Conservation (phyloP, 495 filamentous ascomycete species). For the Penicillium bovifimosum region DNA sequence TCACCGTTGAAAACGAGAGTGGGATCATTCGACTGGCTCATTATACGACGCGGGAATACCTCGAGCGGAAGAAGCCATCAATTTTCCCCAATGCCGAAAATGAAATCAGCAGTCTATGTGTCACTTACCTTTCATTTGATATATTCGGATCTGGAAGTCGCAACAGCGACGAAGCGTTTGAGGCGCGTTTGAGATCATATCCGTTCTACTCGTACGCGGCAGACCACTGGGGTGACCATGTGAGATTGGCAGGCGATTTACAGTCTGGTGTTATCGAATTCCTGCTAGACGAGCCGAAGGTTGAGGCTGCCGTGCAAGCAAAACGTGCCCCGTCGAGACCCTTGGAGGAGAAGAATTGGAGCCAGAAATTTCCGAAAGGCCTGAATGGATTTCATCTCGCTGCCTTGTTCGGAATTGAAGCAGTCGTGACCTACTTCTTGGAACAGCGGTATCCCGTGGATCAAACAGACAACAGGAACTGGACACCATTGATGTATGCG, state of each 20-base stretch:
- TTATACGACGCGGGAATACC: constrained; percentile 48
- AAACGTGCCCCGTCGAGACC: neutral
- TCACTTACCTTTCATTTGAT: neutral
- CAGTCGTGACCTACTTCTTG: neutral
- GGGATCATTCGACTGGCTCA: constrained; percentile 48
- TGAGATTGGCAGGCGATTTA: neutral
- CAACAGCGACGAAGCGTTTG: neutral
- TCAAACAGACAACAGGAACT: neutral
- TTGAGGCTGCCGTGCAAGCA: neutral
- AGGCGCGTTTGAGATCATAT: neutral
- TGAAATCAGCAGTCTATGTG: neutral
- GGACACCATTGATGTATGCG: neutral
- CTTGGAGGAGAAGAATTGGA: neutral
- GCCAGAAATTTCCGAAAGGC: neutral
- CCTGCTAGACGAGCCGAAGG: neutral
- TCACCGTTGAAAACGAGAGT: constrained; percentile 44
- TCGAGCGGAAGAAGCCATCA: neutral
- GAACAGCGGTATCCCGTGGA: neutral
- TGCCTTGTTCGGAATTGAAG: neutral
- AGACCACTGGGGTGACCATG: neutral
- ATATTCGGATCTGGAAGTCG: neutral
- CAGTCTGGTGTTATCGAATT: neutral
- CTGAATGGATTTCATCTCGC: neutral
- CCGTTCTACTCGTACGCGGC: neutral
- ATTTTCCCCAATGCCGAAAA: neutral